Conservation (phyloP, 2,329 filamentous ascomycete genomes). For the Phialophora macrospora region DNA sequence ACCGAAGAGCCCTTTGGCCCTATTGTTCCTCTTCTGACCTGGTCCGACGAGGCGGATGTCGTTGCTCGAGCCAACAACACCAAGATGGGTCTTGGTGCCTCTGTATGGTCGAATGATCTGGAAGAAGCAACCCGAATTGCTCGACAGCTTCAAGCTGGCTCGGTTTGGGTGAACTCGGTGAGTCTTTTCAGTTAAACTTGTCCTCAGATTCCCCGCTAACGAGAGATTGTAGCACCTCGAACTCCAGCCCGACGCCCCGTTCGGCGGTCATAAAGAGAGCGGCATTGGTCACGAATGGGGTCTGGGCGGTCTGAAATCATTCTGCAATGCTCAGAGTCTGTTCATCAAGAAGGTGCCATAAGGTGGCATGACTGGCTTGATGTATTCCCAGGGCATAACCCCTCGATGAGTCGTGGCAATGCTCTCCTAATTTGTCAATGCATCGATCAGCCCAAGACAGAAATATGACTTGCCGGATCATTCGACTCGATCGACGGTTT, state of each 20-base stretch:
- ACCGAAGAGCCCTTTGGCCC: conserved; percentile 68
- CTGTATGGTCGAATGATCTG: conserved; percentile 62
- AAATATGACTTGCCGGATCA: background rate
- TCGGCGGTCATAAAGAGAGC: conserved; percentile 44
- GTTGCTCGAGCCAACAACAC: conserved; percentile 60
- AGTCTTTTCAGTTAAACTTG: background rate
- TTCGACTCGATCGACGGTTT: background rate
- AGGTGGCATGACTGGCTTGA: background rate
- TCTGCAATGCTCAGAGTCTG: conserved; percentile 39
- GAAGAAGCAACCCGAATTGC: conserved; percentile 59
- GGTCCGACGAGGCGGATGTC: conserved; percentile 65
- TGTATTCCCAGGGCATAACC: background rate
- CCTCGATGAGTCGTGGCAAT: background rate
- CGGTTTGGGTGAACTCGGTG: conserved; percentile 63
- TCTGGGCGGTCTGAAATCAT: conserved; percentile 38
- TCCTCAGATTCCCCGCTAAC: background rate
- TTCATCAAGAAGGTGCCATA: conserved; percentile 35
- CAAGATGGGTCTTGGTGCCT: conserved; percentile 61
- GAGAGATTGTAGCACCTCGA: conserved; percentile 30
- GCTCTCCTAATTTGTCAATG: background rate
- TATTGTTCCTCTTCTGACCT: conserved; percentile 67
- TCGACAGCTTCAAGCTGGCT: conserved; percentile 60
- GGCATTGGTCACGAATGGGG: conserved; percentile 43
- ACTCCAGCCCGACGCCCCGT: conserved; percentile 32
- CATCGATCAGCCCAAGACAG: background rate